A percentile compares a stretch with the other conserved stretches of the same genome.
Conservation (phyloP, 495 filamentous ascomycete species). For the Tuber microsphaerosporum region DNA sequence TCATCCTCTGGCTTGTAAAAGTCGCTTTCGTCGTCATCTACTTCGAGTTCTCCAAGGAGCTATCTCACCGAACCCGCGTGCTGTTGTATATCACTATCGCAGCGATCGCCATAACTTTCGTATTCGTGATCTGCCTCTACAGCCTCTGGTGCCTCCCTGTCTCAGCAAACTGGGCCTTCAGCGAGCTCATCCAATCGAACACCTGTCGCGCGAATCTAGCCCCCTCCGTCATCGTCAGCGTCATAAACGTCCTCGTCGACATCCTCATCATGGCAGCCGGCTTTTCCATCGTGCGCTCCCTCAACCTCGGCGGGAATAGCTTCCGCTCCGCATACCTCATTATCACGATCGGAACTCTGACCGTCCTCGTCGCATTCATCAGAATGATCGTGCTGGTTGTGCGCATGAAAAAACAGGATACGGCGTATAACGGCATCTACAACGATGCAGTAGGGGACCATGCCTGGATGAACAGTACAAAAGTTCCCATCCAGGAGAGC, state of each 20-base stretch:
- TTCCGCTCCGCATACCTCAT: neutral
- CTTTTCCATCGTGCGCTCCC: neutral
- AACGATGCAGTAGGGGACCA: neutral
- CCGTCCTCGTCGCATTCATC: neutral
- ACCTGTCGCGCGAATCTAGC: neutral
- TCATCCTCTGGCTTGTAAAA: neutral
- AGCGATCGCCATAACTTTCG: neutral
- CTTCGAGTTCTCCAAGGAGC: neutral
- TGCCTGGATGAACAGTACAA: neutral
- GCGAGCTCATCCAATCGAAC: neutral
- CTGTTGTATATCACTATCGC: neutral
- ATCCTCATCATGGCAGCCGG: neutral
- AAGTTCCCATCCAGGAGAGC: neutral
- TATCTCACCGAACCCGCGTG: neutral
- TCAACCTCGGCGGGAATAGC: neutral
- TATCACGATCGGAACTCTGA: neutral
- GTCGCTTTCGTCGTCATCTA: slow-evolving; percentile 1
- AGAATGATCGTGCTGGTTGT: neutral
- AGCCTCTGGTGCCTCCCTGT: neutral
- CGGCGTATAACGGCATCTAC: neutral
- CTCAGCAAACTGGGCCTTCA: neutral
- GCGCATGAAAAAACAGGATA: neutral
- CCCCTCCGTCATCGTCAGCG: neutral
- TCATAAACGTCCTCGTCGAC: neutral
- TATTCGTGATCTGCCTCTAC: neutral